These are phyloP conservation scores for Sporothrix brasiliensis DNA, from an alignment of 2,329 filamentous ascomycete species.

Conservation along the genomic window DNA sequence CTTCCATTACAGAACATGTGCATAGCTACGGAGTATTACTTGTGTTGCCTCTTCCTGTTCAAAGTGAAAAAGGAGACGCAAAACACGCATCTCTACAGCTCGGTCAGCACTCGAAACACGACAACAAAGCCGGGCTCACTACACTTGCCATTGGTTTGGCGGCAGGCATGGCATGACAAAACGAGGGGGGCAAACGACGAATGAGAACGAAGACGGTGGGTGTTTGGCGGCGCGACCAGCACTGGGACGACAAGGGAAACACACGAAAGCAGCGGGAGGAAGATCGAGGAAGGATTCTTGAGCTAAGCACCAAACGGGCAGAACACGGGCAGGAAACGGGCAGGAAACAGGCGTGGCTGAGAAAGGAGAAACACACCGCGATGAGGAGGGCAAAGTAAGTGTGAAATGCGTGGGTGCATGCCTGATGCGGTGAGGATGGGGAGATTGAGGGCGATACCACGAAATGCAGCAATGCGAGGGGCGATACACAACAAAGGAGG, in stretches of 20 bases:
- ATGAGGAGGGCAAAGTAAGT: neutral
- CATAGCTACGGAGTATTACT: too few relatives aligned
- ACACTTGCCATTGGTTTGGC: conserved; percentile 11
- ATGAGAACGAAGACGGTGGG: conserved; percentile 7
- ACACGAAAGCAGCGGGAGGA: neutral
- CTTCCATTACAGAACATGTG: neutral
- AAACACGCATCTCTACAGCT: neutral
- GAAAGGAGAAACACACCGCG: conserved; percentile 11
- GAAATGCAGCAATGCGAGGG: conserved; percentile 12
- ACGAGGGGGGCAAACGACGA: neutral
- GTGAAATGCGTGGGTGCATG: conserved; percentile 10
- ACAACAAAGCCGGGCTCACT: neutral
- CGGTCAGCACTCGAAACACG: neutral
- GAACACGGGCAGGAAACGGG: neutral
- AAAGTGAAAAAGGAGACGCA: neutral
- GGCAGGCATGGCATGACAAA: neutral
- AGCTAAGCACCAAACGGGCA: neutral
- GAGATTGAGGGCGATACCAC: conserved; percentile 14
- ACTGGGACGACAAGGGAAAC: neutral
- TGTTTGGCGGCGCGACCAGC: conserved; percentile 4
- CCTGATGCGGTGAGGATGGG: conserved; percentile 6
- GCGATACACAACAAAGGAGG: neutral
- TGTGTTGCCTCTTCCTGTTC: too few relatives aligned
- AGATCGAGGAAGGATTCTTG: conserved; percentile 1
- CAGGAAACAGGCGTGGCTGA: conserved; percentile 14